Base-by-base conservation (phyloP, 345 rosid genomes). In the Dipteronia sinensis region DNA sequence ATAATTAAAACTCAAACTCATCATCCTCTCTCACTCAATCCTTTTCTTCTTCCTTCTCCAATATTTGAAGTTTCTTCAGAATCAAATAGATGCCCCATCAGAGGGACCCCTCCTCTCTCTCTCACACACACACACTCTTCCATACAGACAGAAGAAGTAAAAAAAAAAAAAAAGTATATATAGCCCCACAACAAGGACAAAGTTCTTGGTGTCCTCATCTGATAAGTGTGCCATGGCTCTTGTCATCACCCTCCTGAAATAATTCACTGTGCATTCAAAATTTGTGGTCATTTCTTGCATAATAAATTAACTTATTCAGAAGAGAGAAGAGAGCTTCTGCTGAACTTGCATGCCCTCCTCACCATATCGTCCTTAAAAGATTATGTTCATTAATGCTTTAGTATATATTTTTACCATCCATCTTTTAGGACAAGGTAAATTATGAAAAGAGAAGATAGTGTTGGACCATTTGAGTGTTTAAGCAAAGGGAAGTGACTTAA, bases 121-220 rank as follows among this genome's bases (percentile, higher is more conserved):
- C 34, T 31, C 34, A 27, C 29, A 27, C 29, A 27, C 29, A 27
- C 29, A 65, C 51, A 66, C 71, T 74, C 51, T 62, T 74, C 76
- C 74, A 74, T 72, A 44, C 66, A 55, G 67, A 44, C 66, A 46
- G 63, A 70, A 22, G 73, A 46, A 74, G 78, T 74, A 79, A 73
- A 19, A 65, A 53, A n/a, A n/a, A n/a, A n/a, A 49, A 51, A 16
- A 53, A 15, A 16, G 17, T 53, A 53, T 10, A 31, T 4, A 55
- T 17, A 49, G 85, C 62, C 78, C 87, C 81, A 71, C 73, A 10
- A 20, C 74, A 67, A 76, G 77, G 79, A 79, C 84, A 68, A 11
- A 22, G 12, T 7, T 74, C 77, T 23, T 56, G 11, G 44, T 77
- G 61, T 79, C 81, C 75, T 77, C 66, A 42, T 55, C 12, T 22